phyloP scores from a whole-genome alignment of 2,329 filamentous ascomycete genomes.

The Aureobasidium sp. region DNA sequence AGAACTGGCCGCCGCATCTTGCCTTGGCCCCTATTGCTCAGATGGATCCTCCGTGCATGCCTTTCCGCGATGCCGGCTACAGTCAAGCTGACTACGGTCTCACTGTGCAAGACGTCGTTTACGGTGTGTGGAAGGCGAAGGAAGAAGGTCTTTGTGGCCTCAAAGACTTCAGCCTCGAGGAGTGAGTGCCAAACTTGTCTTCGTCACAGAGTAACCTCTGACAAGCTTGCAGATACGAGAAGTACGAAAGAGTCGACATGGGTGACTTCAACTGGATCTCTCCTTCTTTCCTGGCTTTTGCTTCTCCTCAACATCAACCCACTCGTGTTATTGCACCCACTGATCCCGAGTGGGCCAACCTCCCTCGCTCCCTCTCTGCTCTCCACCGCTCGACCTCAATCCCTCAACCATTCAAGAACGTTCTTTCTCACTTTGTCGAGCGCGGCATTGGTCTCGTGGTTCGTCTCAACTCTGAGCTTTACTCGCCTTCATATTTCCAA shows the following conservation, averaged over 20 bases:
- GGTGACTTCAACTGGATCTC: conserved; percentile 99
- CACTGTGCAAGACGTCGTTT: conserved; percentile 94
- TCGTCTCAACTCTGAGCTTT: conserved; percentile 88
- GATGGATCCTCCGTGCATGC: conserved; percentile 95
- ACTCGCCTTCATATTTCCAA: conserved; percentile 95
- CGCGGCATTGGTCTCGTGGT: conserved; percentile 90
- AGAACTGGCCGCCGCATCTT: conserved; percentile 93
- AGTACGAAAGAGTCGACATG: conserved; percentile 90
- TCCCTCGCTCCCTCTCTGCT: conserved; percentile 69
- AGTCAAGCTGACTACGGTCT: conserved; percentile 96
- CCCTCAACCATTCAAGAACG: conserved; percentile 88
- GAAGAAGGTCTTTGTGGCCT: conserved; percentile 87
- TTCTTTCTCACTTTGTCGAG: conserved; percentile 79
- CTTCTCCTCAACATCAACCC: conserved; percentile 80
- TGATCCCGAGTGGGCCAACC: conserved; percentile 62
- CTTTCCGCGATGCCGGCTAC: conserved; percentile 96
- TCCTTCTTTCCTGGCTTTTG: conserved; percentile 89
- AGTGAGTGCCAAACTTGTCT: conserved; percentile 43
- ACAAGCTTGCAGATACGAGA: conserved; percentile 59
- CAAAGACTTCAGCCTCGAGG: conserved; percentile 90
- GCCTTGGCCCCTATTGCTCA: conserved; percentile 93
- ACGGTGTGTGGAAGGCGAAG: conserved; percentile 98
- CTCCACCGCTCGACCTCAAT: conserved; percentile 60
- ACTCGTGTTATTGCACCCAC: conserved; percentile 62
- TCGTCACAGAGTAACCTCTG: not conserved